Evolutionary conservation across 805 yeast genomes (phyloP), one percentile per base, ranked within the genome.

Genomic region (Scheffersomyces spartinae): DNA sequence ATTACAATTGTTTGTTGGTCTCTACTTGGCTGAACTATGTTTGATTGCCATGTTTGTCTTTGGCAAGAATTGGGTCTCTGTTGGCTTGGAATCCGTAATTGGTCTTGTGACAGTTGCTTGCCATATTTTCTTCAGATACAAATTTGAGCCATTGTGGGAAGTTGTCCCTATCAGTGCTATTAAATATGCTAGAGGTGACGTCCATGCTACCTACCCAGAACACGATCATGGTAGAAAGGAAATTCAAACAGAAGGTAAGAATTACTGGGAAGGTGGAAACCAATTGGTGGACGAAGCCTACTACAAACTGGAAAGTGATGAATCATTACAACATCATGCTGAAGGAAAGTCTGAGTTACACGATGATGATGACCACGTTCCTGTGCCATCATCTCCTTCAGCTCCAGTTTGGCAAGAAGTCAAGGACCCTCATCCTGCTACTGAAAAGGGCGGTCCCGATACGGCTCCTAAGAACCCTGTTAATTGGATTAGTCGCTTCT

Each of bases 21-120:
- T 81, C 21, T 81, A 81, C 47, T 53, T 81, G 33, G 78, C 76
- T 22, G 83, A 81, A 49, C 53, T 77, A 22, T 74, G 82, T 49
- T 52, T 79, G 29, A 49, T 71, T 30, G 88, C 80, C 20, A 57
- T 81, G 45, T 80, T 80, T 43, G 78, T 80, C 20, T 73, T 78
- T 72, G 68, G 72, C 23, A 77, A 81, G 57, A 64, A 77, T 36
- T 81, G 88, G 88, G 83, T 79, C 13, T 71, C 77, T 39, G 71
- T 79, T 35, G 91, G 61, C 3, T 55, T 81, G 29, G 86, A 79
- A 49, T 77, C 60, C 28, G 62, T 72, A n/a, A 49, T 65, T 33
- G 38, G 77, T 9, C 70, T 46, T n/a, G 68, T 55, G 22, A 76
- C 88, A 9, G 75, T 69, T 15, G 46, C 52, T 12, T 55, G 67